Conservation (phyloP, 73 alveolate genomes). For the Uronychia binucleata region DNA sequence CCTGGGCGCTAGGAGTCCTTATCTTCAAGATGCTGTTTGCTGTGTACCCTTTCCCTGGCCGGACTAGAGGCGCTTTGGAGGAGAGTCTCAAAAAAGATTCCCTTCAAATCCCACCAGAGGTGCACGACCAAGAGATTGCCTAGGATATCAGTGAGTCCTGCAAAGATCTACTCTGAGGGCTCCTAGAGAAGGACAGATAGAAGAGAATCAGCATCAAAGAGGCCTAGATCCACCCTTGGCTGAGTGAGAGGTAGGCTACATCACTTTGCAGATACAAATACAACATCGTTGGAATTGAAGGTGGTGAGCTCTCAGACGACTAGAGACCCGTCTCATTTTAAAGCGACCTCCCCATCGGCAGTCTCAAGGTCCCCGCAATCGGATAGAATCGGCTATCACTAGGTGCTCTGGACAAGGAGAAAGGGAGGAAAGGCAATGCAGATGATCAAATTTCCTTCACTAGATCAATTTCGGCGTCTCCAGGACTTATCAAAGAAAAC, state of each 20-base stretch:
- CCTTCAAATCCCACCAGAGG: slow-evolving; percentile 1
- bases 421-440: too few species aligned
- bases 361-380: too few species aligned
- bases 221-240: slow-evolving; percentile 33
- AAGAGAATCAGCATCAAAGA: slow-evolving; percentile 21
- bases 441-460: slow-evolving; percentile 2
- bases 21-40: slow-evolving; percentile 66
- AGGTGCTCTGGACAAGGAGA: too few species aligned
- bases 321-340: too few species aligned
- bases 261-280: too few species aligned
- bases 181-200: slow-evolving; percentile 9
- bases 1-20: slow-evolving; percentile 74
- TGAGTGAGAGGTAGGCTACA: not conserved
- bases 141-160: slow-evolving; percentile 8
- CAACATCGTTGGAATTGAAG: too few species aligned
- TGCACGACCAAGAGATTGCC: not conserved
- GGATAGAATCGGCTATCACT: too few species aligned
- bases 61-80: slow-evolving; percentile 39
- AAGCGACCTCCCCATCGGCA: too few species aligned
- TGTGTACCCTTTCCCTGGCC: slow-evolving; percentile 66
- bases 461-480: not conserved
- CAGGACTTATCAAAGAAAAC: not conserved
- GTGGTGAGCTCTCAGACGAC: too few species aligned
- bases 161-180: not conserved
- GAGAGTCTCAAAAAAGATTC: slow-evolving; percentile 13